Base-by-base conservation (phyloP, 108 stramenopile genomes). In the Pseudonitzschia multistriata region DNA sequence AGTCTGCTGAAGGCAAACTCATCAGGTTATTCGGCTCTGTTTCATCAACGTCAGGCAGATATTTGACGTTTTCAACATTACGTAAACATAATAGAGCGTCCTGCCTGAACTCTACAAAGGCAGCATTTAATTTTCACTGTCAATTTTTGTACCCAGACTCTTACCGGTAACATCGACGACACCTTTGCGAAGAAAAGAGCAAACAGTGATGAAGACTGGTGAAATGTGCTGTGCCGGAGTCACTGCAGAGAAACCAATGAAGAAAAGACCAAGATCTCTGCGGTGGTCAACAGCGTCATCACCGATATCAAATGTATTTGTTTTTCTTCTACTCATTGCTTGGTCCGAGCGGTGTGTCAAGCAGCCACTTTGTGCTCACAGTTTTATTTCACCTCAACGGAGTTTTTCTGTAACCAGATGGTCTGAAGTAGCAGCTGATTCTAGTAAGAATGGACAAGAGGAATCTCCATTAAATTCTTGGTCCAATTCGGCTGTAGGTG, bases 401-500 rank as follows among this genome's bases (percentile, higher is more conserved):
- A 33, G 31, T 13, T 35, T 17, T 15, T 33, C 31, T 15, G 19
- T 30, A 3, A 30, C 57, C 33, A 10, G 33, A 35, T 59, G 57
- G 31, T 35, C 57, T 17, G 14, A 59, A 34, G 1, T 59, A 0
- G 45, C 64, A 27, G 35, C 49, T 1, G 62, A 74, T 59, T 19
- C 11, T 1, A 54, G 48, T 37, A 54, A 66, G 7, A 33, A 72
- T 8, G 54, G 37, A 47, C n/a, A 28, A 21, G 73, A 66, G 45
- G 70, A 52, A 10, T 17, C n/a, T 2, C 24, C 66, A 52, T 30
- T 29, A 50, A 2, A 29, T 1, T 73, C 73, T 3, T 49, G 53
- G 55, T 74, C 66, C 36, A 74, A 67, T n/a, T 8, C 66, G 2
- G 66, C 66, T 28, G 35, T 27, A 30, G 56, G 47, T 1, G 50